Base-by-base conservation (phyloP, 495 filamentous ascomycete species). In the Pseudomonodictys pantanalensis region DNA sequence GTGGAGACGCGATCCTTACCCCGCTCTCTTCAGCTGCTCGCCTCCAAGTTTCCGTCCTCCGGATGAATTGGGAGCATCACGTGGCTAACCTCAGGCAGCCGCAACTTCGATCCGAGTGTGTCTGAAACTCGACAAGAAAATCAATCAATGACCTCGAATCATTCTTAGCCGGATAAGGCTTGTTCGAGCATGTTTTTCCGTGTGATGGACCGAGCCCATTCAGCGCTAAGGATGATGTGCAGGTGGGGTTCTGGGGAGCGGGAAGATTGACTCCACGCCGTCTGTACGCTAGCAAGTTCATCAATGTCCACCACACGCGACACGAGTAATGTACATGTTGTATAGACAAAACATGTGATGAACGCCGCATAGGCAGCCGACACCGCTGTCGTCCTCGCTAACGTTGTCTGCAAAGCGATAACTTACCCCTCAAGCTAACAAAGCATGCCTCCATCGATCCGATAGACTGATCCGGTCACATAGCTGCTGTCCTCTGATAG, bases 401-500 rank as follows among this genome's bases (percentile, higher is more conserved):
- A 11, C 50, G n/a, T n/a, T n/a, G n/a, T n/a, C n/a, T n/a, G n/a
- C n/a, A n/a, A n/a, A 15, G 32, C 8, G 32, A 15, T 35, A 35
- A 15, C 8, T 35, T 15, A 35, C 30, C 12, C 24, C 25, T 39
- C 10, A 17, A 29, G 11, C 11, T 25, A 59, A 32, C 55, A 64
- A 11, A 47, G 24, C 55, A 38, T 25, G 15, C 52, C 58, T 23
- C 63, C 63, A 24, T 62, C 58, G 24, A 65, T 43, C 18, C 46
- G 47, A 52, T 65, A 57, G 33, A 60, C 57, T 12, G 56, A 56
- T 12, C 58, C 58, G 3, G 58, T 66, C 2, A 41, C 29, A 43
- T 43, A 66, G 35, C 58, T 62, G n/a, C 54, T 59, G 7, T 58
- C 63, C 17, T 62, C 63, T 0, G 52, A 46, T 10, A 62, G 30